Evolutionary conservation across 257 asterid genomes (phyloP), one percentile per base, ranked within the genome.

Genomic region (Nicotiana attenuata): DNA sequence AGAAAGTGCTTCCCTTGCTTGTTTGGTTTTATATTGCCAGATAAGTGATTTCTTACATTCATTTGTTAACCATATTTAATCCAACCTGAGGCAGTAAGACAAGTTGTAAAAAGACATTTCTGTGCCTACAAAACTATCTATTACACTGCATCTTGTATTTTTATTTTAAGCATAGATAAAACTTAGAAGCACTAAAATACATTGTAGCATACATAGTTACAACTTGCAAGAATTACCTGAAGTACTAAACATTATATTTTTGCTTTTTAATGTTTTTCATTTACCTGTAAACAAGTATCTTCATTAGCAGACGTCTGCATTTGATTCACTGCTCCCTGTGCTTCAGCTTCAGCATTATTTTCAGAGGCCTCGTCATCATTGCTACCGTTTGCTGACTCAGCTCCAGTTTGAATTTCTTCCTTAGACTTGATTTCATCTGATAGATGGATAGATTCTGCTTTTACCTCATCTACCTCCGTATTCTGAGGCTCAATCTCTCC

Each of bases 291-390:
- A 19, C 66, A 5, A 47, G 50, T 17, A 56, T 56, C 83, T 60
- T 60, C 71, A 80, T 80, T 65, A 1, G 65, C 52, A 77, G 87
- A 85, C 79, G 80, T 82, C 31, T 86, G 89, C 81, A 15, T 83
- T 77, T 84, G 85, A 65, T 88, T 82, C 59, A 81, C 68, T 19
- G 90, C 64, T 4, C 64, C 91, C 55, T 85, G 76, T 26, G 84
- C 77, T 87, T 91, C 93, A 79, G 97, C 92, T 86, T 92, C 99
- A 50, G 33, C 67, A 55, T 82, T 57, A 60, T 73, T 83, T 81
- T 86, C 89, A 82, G 89, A 84, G 76, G 85, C 83, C 29, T 64
- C 64, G 14, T 59, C 81, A 65, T 79, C 68, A 73, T 28, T 65
- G 84, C 66, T 59, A 41, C 50, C 84, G 35, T 71, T 86, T 66